Percentiles rank a stretch among this genome's conserved stretches.
These are phyloP conservation scores for Elsinoe ampelina DNA, from an alignment of 2,329 filamentous ascomycete genomes.

Conservation along the genomic window DNA sequence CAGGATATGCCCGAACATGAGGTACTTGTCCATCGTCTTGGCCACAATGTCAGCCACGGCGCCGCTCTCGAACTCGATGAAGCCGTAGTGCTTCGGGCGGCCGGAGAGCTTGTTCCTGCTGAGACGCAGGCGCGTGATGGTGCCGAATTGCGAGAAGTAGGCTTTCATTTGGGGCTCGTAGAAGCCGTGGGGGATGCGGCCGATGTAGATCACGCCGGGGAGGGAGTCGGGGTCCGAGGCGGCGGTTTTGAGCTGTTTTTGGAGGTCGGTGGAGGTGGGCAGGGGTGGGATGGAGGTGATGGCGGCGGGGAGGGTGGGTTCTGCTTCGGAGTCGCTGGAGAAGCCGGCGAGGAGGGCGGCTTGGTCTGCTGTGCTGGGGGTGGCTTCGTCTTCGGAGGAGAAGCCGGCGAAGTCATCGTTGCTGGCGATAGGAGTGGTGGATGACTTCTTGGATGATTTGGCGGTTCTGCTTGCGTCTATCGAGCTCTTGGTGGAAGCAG, in stretches of 20 bases:
- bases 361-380: slow-evolving; percentile 34
- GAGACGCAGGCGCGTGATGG: slow-evolving; percentile 67
- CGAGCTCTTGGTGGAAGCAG: not conserved
- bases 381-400: slow-evolving; percentile 23
- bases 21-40: slow-evolving; percentile 95
- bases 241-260: slow-evolving; percentile 40
- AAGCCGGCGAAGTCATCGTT: slow-evolving; percentile 17
- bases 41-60: slow-evolving; percentile 86
- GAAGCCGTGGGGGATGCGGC: slow-evolving; percentile 88
- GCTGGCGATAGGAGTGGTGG: slow-evolving; percentile 15
- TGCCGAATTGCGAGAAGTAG: slow-evolving; percentile 90
- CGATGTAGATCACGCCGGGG: slow-evolving; percentile 79
- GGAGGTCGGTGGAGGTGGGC: slow-evolving; percentile 25
- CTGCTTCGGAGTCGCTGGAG: slow-evolving; percentile 36
- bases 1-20: slow-evolving; percentile 87
- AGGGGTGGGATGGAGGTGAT: slow-evolving; percentile 29
- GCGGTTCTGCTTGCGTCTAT: not conserved
- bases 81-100: slow-evolving; percentile 85
- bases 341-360: slow-evolving; percentile 44
- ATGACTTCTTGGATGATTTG: slow-evolving; percentile 13
- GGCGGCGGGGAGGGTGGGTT: slow-evolving; percentile 29
- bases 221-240: slow-evolving; percentile 43
- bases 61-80: slow-evolving; percentile 71
- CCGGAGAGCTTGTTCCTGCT: slow-evolving; percentile 90
- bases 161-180: slow-evolving; percentile 91